phyloP scores from a whole-genome alignment of 805 yeast genomes.

The Kodamaea restingae region DNA sequence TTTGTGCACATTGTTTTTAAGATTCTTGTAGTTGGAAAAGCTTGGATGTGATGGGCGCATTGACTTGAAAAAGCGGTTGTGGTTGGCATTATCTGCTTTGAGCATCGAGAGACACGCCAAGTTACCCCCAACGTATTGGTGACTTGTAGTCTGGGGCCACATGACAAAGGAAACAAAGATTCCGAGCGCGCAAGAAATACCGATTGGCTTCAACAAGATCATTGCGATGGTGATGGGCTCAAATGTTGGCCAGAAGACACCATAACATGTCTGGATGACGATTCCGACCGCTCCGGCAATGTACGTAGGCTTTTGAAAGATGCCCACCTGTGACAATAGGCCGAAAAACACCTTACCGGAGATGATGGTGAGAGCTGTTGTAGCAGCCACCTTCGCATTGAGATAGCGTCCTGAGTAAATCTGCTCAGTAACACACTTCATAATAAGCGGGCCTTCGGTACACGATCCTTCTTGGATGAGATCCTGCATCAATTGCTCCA shows the following conservation, averaged over 20 bases:
- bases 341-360: constrained; percentile 23
- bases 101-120: constrained; percentile 14
- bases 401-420: constrained; percentile 27
- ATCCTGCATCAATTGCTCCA: constrained; percentile 12
- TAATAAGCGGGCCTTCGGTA: constrained; percentile 14
- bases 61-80: constrained; percentile 20
- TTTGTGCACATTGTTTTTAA: constrained; percentile 15
- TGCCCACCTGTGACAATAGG: constrained; percentile 6
- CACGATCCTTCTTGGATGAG: constrained; percentile 26
- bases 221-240: constrained; percentile 18
- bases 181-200: constrained; percentile 20
- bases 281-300: constrained; percentile 21
- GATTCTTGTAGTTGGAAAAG: constrained; percentile 22
- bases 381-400: constrained; percentile 20
- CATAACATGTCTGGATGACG: constrained; percentile 22
- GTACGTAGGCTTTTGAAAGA: constrained; percentile 12
- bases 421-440: constrained; percentile 16
- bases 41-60: constrained; percentile 24
- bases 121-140: constrained; percentile 17
- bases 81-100: constrained; percentile 15
- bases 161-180: constrained; percentile 17
- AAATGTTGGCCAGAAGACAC: constrained; percentile 25
- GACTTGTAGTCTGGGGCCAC: constrained; percentile 28
- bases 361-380: constrained; percentile 21
- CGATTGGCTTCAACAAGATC: constrained; percentile 23